Base-by-base conservation (phyloP, 352 stramenopile genomes). In the Phytophthora citricola region DNA sequence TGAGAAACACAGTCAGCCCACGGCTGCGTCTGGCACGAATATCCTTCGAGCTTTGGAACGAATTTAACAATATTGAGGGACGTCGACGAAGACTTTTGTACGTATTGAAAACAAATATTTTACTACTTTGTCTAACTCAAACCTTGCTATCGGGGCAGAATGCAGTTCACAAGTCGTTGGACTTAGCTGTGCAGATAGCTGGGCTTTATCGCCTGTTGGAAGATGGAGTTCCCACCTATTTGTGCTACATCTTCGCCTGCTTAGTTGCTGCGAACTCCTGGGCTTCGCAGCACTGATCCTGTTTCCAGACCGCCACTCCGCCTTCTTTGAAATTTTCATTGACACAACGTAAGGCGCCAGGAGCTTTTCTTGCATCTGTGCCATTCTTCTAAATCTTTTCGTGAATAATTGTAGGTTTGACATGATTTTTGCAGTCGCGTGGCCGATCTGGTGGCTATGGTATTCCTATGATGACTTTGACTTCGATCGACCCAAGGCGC, bases 291-390 rank as follows among this genome's bases (percentile, higher is more conserved):
- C 15, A 3, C 52, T 63, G n/a, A 67, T 68, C 12, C 44, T 67
- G n/a, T 15, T 22, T 24, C 63, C 48, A 12, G 6, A 20, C 0
- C 32, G 39, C 15, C 48, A 56, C 31, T 73, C 58, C 0, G 64
- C 64, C 3, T 73, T 73, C n/a, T 53, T 44, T 0, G 50, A 73
- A 17, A 36, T 68, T 5, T 59, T 73, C 24, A 24, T 64, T 20
- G 58, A 67, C 22, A 56, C 58, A 44, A 46, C 68, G 50, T 68
- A 56, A 11, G 57, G 41, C 29, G 9, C 9, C 17, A 34, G 1
- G 7, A 11, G 29, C 9, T 11, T 9, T 36, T 36, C 7, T 36
- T 36, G 31, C 11, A 14, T 36, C 11, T 4, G 8, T 36, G 2
- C 8, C 5, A 11, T 8, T 43, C 8, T 22, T 36, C 38, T 43